Evolutionary conservation across 2,329 filamentous ascomycete genomes (phyloP), one percentile per base, ranked within the genome.

Genomic region (Xylariomycetidae sp.): DNA sequence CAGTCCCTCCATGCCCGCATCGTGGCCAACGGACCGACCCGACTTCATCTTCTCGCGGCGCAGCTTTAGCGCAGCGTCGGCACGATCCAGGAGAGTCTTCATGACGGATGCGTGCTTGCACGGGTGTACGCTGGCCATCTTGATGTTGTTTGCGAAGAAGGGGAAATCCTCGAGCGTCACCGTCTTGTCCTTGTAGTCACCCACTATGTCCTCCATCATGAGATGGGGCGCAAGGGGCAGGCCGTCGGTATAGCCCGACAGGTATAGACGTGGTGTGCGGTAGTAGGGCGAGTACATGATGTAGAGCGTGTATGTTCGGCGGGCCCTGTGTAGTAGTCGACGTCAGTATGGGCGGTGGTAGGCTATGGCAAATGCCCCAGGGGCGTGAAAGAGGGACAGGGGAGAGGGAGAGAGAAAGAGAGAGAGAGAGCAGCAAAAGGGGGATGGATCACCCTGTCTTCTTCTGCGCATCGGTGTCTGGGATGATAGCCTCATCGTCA

Each of bases 221-320:
- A 82, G 70, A 32, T 83, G 74, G 3, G 88, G 88, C 4, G 83
- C 77, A 0, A 94, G 79, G 2, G 89, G 88, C 45, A 88, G 83
- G 18, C 85, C 85, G 37, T 78, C 76, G 17, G 84, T 74, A 61
- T 96, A 96, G 51, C 92, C 92, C 0, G 88, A 93, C 29, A 98
- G 79, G 61, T 95, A 98, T 52, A 96, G 77, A 20, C 92, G 86
- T 0, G 92, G 92, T 4, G 92, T 96, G 48, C 87, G 85, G 65
- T 96, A 98, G 69, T 94, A 95, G 23, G 89, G 85, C 4, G 89
- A 86, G 67, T 98, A 98, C 64, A 88, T 92, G 54, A 98, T 96
- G 72, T 98, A 98, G 47, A 98, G 82, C 27, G 85, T 95, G 62
- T 98, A 98, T n/a, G 86, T 94, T 48, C 92, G 84, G 32, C 85